Base-by-base conservation (phyloP, 2,329 filamentous ascomycete genomes). In the Leptosphaerulina australis region DNA sequence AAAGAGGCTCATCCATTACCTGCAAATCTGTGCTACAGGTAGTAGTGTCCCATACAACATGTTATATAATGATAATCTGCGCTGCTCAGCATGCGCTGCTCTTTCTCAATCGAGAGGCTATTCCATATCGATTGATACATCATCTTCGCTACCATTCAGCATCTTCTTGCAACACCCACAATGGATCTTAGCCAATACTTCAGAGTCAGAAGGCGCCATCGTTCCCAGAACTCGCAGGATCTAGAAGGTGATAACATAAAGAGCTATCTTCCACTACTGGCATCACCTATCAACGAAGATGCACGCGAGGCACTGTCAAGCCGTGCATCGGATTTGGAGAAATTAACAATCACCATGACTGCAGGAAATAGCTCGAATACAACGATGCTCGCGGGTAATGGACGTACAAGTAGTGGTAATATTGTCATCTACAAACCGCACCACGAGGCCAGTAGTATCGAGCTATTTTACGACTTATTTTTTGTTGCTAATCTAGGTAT, bases 391-490 rank as follows among this genome's bases (percentile, higher is more conserved):
- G 55, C 56, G 3, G 56, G 56, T 2, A 57, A 50, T 11, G 53
- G 53, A 9, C 55, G 50, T 14, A 63, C 56, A 14, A 64, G 61
- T 18, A 55, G 55, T 30, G 56, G 53, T 1, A 64, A 64, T 12
- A 35, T 59, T n/a, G 56, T 64, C 34, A 59, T 63, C n/a, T 64
- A 64, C 48, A 66, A 63, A 30, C 53, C 49, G 22, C 60, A 64
- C 34, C 60, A 64, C 31, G 80, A 82, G 62, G 78, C 80, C 2
- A 81, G 75, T 14, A 77, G 79, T 9, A 77, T 82, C 30, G 78
- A 85, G 60, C 69, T 84, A 2, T 84, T 84, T 58, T 84, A 82
- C 53, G 82, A 84, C 63, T 69, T 85, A 0, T 84, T 84, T 60
- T 83, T 85, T 50, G 81, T 86, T 5, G 85, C 83, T 30, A 87